These are phyloP conservation scores for Alternaria rosae DNA, from an alignment of 2,329 filamentous ascomycete genomes.

Conservation along the genomic window DNA sequence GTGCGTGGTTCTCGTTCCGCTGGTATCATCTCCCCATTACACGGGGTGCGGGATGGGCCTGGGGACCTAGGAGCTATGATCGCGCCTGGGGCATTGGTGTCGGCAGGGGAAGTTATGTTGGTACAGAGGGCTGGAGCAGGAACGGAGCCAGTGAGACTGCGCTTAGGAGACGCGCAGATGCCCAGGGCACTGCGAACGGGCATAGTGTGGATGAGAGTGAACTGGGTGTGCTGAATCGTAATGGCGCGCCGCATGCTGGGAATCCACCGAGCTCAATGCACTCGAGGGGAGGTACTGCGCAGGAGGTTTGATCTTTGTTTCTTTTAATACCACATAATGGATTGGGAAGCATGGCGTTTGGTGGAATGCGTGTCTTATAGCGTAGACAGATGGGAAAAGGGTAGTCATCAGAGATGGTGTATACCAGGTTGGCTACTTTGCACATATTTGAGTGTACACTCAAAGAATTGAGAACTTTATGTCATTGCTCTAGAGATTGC, in stretches of 20 bases:
- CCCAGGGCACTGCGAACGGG: slow-evolving; percentile 3
- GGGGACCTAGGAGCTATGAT: slow-evolving; percentile 77
- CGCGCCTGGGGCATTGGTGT: slow-evolving; percentile 82
- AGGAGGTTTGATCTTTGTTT: neutral
- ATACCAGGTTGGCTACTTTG: neutral
- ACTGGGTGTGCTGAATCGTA: slow-evolving; percentile 8
- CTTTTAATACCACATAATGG: neutral
- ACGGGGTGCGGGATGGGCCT: slow-evolving; percentile 86
- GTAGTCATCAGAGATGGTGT: neutral
- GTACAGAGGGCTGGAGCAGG: slow-evolving; percentile 55
- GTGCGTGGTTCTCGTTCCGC: slow-evolving; percentile 77
- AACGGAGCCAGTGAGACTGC: slow-evolving; percentile 18
- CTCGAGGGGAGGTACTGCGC: neutral
- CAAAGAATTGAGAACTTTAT: neutral
- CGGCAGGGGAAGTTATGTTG: slow-evolving; percentile 59
- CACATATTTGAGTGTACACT: neutral
- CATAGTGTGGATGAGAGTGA: slow-evolving; percentile 12
- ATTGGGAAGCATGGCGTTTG: neutral
- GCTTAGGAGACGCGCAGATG: slow-evolving; percentile 7
- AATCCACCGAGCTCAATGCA: neutral
- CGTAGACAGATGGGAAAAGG: neutral
- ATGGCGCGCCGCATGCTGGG: slow-evolving; percentile 9
- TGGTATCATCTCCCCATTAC: slow-evolving; percentile 85
- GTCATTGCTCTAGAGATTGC: neutral
- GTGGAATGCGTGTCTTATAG: neutral